phyloP scores from a whole-genome alignment of 352 stramenopile species.

The Phytophthora multivora region DNA sequence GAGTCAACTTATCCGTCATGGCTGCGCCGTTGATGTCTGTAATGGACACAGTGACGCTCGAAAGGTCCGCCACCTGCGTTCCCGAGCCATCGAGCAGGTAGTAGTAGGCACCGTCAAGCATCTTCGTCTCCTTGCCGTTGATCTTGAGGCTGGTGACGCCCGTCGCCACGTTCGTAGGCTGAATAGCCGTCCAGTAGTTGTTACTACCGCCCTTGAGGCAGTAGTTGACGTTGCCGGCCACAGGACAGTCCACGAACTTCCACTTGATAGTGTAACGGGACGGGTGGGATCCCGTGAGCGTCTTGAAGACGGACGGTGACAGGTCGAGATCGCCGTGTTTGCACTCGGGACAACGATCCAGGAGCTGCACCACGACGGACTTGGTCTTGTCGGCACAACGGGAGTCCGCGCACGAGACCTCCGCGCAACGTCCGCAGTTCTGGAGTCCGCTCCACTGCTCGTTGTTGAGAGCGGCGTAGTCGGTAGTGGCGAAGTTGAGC shows the following conservation, averaged over 20 bases:
- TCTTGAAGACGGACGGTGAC: conserved; percentile 42
- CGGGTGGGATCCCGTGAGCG: conserved; percentile 38
- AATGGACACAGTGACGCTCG: conserved; percentile 43
- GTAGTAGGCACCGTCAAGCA: conserved; percentile 66
- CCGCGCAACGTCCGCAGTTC: neutral
- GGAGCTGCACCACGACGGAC: neutral
- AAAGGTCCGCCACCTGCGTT: conserved; percentile 34
- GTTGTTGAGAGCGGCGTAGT: neutral
- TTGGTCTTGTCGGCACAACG: neutral
- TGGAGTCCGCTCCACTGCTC: neutral
- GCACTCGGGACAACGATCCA: neutral
- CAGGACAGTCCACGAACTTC: conserved; percentile 43
- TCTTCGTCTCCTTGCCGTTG: conserved; percentile 54
- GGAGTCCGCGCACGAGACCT: neutral
- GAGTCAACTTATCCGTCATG: conserved; percentile 48
- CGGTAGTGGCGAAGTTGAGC: neutral
- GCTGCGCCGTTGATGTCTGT: conserved; percentile 46
- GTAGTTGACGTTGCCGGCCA: conserved; percentile 31
- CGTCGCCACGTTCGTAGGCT: conserved; percentile 37
- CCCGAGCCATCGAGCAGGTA: conserved; percentile 55
- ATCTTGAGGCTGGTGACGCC: conserved; percentile 39
- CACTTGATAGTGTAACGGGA: conserved; percentile 39
- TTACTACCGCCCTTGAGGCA: conserved; percentile 34
- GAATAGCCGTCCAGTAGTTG: conserved; percentile 42
- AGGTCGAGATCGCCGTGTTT: conserved; percentile 34